These are phyloP conservation scores for Metschnikowia colocasiae DNA, from an alignment of 805 yeast genomes.

Conservation along the genomic window DNA sequence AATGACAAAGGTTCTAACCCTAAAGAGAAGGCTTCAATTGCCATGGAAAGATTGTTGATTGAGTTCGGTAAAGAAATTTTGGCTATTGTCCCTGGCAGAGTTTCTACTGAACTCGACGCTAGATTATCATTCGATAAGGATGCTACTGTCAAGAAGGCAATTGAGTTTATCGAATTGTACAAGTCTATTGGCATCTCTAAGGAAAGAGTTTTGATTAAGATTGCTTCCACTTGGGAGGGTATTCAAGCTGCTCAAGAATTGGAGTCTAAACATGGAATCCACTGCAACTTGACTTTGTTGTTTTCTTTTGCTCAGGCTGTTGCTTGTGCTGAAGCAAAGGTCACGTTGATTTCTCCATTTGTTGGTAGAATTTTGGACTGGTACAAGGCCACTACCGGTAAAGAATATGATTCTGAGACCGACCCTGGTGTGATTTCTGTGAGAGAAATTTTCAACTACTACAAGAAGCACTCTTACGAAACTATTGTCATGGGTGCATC, in stretches of 20 bases:
- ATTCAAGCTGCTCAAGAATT: conserved; percentile 96
- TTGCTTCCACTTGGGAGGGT: conserved; percentile 99
- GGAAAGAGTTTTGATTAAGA: conserved; percentile 90
- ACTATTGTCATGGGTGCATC: conserved; percentile 99
- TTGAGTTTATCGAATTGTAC: conserved; percentile 84
- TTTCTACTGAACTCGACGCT: conserved; percentile 98
- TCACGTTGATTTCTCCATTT: conserved; percentile 95
- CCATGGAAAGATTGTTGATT: conserved; percentile 88
- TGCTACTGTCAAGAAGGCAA: conserved; percentile 90
- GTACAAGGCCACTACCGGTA: conserved; percentile 93
- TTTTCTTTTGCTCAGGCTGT: conserved; percentile 97
- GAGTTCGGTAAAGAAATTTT: conserved; percentile 95
- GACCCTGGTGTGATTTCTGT: conserved; percentile 98
- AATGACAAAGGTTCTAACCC: conserved; percentile 55
- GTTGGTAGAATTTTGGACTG: conserved; percentile 99
- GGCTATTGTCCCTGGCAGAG: conserved; percentile 97
- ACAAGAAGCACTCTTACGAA: conserved; percentile 93
- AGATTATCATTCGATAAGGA: conserved; percentile 94
- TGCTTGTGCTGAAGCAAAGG: conserved; percentile 97
- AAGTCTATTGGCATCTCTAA: conserved; percentile 77
- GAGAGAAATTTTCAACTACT: conserved; percentile 87
- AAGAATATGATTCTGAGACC: conserved; percentile 65
- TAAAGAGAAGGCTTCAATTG: conserved; percentile 71
- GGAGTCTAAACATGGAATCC: conserved; percentile 86
- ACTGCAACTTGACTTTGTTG: conserved; percentile 90